Evolutionary conservation across 139 green algal genomes (phyloP), one percentile per base, ranked within the genome.

Genomic region (Chlamydomonas sp.): DNA sequence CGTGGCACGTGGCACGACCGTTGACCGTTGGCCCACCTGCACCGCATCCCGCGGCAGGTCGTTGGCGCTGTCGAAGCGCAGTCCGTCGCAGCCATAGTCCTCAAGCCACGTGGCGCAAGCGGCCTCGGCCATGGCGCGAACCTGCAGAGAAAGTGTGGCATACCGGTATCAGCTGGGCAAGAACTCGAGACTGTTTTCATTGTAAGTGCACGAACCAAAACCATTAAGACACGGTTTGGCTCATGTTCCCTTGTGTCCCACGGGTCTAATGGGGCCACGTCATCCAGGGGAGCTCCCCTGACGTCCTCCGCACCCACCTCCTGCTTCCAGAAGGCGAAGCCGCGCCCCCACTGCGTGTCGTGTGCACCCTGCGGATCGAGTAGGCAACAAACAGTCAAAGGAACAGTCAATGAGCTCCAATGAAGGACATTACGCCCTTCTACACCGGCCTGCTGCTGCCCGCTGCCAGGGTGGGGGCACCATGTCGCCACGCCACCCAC

Each of bases 21-120:
- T 49, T 49, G 31, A 49, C 31, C 31, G 31, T 49, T 49, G 31
- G 31, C 90, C 0, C 82, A 92, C 89, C 91, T 93, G 90, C 10
- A 93, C 79, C 16, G 93, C 20, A 49, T 96, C 89, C 64, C 78
- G 78, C 0, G 95, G 94, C 90, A 96, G 90, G 84, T 93, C 88
- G 83, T 97, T 95, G 79, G 93, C 92, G 61, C 62, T 91, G 91
- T 97, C 94, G 71, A 97, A 94, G 7, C 95, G 87, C 63, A 97
- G 90, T 57, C 95, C 95, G 71, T 97, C 95, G 74, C 89, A 91
- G 69, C 90, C 84, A 85, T 90, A 95, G 16, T 92, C 89, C 0
- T 18, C 31, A 64, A 95, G 89, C 90, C 90, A 95, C 63, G 68
- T 81, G 62, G 75, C 80, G 76, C 89, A 91, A 5, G 86, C 87